Percentiles rank a stretch among this genome's conserved stretches.
Conservation (phyloP, 1,284 basidiomycete species). For the Papiliotrema nemorosa region DNA sequence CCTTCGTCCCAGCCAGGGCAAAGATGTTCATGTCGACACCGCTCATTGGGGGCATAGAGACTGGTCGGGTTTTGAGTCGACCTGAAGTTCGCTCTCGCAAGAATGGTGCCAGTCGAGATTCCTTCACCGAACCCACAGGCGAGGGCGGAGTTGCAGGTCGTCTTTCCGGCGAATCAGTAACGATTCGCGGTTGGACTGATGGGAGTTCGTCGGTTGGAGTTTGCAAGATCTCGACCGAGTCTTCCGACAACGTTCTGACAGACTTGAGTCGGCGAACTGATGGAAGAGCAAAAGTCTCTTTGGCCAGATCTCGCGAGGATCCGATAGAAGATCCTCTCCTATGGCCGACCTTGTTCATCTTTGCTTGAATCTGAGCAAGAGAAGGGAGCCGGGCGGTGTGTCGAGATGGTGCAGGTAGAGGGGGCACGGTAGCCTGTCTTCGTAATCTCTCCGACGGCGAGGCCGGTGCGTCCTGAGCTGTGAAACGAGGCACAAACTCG, state of each 20-base stretch:
- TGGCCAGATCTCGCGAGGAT: slow-evolving; percentile 1
- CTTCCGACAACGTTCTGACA: slow-evolving; percentile 23
- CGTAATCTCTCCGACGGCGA: slow-evolving; percentile 16
- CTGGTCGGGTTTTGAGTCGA: slow-evolving; percentile 25
- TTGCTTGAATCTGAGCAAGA: slow-evolving; percentile 43
- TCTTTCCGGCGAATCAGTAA: slow-evolving; percentile 5
- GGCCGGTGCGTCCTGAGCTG: slow-evolving; percentile 29
- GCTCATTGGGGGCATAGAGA: slow-evolving; percentile 29
- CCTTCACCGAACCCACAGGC: slow-evolving; percentile 7
- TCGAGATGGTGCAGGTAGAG: slow-evolving; percentile 6
- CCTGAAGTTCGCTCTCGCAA: slow-evolving; percentile 38
- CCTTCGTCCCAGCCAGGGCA: neutral
- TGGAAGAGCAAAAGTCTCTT: slow-evolving; percentile 2
- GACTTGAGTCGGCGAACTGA: too few species aligned
- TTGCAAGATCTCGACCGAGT: slow-evolving; percentile 32
- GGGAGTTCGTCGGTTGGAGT: slow-evolving; percentile 38
- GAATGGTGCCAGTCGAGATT: slow-evolving; percentile 38
- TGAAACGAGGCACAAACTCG: slow-evolving; percentile 35
- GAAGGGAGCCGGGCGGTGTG: slow-evolving; percentile 30
- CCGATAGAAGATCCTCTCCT: slow-evolving; percentile 10
- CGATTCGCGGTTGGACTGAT: slow-evolving; percentile 14
- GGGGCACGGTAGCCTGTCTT: slow-evolving; percentile 8
- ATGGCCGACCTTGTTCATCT: slow-evolving; percentile 23
- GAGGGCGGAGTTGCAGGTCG: slow-evolving; percentile 20
- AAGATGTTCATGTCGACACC: slow-evolving; percentile 2